A percentile compares a stretch with the other conserved stretches of the same genome.
phyloP scores from a whole-genome alignment of 1,284 basidiomycete species.

The Ganoderma resinaceum region DNA sequence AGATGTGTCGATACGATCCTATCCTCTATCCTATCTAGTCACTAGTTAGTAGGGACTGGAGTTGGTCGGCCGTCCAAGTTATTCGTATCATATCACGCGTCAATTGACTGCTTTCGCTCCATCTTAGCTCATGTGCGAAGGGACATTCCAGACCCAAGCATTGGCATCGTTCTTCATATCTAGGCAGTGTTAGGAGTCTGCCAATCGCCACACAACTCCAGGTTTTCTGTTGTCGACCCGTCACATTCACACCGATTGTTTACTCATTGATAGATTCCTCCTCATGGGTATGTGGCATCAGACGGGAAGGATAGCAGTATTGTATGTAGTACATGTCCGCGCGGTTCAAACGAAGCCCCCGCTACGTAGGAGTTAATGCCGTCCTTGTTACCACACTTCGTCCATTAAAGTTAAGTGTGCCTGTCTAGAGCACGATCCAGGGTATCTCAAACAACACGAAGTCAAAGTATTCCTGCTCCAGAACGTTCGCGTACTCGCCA shows the following conservation, averaged over 20 bases:
- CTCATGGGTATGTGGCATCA: constrained; percentile 17
- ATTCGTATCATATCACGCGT: constrained; percentile 27
- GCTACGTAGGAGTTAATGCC: neutral
- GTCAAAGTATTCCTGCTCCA: constrained; percentile 95
- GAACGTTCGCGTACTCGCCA: constrained; percentile 89
- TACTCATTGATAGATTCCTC: neutral
- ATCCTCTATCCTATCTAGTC: constrained; percentile 29
- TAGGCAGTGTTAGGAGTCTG: no score
- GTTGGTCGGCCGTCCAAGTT: constrained; percentile 31
- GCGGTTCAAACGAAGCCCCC: constrained; percentile 6
- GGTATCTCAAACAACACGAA: constrained; percentile 91
- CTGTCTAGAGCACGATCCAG: constrained; percentile 59
- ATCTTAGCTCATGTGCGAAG: neutral
- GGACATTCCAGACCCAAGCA: no score
- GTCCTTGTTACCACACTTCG: constrained; percentile 8
- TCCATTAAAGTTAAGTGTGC: neutral
- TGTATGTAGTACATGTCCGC: constrained; percentile 29
- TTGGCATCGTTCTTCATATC: no score
- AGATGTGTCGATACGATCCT: constrained; percentile 33
- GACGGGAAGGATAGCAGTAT: constrained; percentile 14
- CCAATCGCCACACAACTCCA: no score
- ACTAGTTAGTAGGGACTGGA: constrained; percentile 28
- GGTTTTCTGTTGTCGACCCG: no score
- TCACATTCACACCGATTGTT: neutral
- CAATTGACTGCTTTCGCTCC: neutral